Evolutionary conservation across 257 asterid species (phyloP).

Genomic region (Solanum sparsipilum): DNA sequence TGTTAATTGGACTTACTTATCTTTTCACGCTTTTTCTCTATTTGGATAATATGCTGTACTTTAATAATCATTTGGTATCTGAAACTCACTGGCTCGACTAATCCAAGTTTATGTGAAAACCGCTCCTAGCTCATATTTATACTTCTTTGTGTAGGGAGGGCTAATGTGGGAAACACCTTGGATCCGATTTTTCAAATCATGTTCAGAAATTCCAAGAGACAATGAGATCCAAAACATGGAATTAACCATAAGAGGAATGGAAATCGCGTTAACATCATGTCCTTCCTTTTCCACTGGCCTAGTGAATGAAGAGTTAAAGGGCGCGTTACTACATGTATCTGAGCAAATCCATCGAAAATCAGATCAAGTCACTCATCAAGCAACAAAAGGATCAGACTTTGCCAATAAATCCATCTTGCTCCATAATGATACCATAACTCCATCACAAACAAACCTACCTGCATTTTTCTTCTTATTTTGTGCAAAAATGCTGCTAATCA

Average conservation of each 20-base stretch:
- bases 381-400: slow-evolving; percentile 9
- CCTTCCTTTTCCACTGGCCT: slow-evolving; percentile 9
- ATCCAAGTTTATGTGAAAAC: no score
- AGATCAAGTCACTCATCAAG: slow-evolving; percentile 25
- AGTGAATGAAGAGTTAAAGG: slow-evolving; percentile 17
- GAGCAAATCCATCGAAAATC: slow-evolving; percentile 19
- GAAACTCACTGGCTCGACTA: not conserved
- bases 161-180: slow-evolving; percentile 55
- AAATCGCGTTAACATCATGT: slow-evolving; percentile 31
- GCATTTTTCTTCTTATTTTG: slow-evolving; percentile 42
- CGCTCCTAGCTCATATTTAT: not conserved
- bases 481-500: slow-evolving; percentile 20
- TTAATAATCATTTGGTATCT: not conserved
- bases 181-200: slow-evolving; percentile 8
- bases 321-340: not conserved
- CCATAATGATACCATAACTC: not conserved
- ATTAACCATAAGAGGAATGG: slow-evolving; percentile 42
- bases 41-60: no score
- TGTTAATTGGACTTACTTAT: not conserved
- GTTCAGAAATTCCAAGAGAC: slow-evolving; percentile 1
- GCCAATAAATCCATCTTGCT: slow-evolving; percentile 7
- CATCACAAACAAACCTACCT: slow-evolving; percentile 14
- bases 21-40: not conserved
- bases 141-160: slow-evolving; percentile 37
- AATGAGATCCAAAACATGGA: slow-evolving; percentile 31